These are phyloP conservation scores for Berkeleyomyces basicola DNA, from an alignment of 2,329 filamentous ascomycete species.

Conservation along the genomic window DNA sequence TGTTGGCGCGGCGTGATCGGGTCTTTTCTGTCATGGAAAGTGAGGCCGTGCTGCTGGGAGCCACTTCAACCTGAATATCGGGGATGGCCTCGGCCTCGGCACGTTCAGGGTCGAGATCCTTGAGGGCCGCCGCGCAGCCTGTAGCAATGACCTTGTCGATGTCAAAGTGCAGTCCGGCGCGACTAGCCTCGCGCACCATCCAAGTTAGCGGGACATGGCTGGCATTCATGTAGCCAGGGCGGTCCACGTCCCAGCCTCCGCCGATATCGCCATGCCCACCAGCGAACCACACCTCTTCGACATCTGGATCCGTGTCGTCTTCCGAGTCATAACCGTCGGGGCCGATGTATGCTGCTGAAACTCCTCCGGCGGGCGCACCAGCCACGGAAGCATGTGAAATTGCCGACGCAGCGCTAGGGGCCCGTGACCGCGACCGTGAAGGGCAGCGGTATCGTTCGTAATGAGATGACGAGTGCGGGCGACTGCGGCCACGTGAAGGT, in stretches of 20 bases:
- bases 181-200: slow-evolving; percentile 45
- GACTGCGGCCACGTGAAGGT: background rate
- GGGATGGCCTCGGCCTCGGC: slow-evolving; percentile 16
- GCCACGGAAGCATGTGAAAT: background rate
- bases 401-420: background rate
- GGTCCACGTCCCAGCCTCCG: slow-evolving; percentile 48
- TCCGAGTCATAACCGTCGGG: slow-evolving; percentile 26
- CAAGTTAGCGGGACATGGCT: slow-evolving; percentile 54
- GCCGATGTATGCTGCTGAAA: background rate
- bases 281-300: slow-evolving; percentile 67
- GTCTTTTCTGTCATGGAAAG: slow-evolving; percentile 5
- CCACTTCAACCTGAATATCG: slow-evolving; percentile 22
- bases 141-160: slow-evolving; percentile 48
- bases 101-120: slow-evolving; percentile 6
- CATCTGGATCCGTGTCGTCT: slow-evolving; percentile 45
- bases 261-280: slow-evolving; percentile 67
- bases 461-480: slow-evolving; percentile 9
- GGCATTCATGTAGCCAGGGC: slow-evolving; percentile 40
- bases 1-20: no score
- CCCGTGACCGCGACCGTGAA: slow-evolving; percentile 20
- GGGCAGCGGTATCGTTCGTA: slow-evolving; percentile 18
- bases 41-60: slow-evolving; percentile 13
- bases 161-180: slow-evolving; percentile 56
- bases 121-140: slow-evolving; percentile 34
- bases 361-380: background rate